Evolutionary conservation across 768 basidiomycete genomes (phyloP).

Genomic region (Phanerodontia chrysosporium): DNA sequence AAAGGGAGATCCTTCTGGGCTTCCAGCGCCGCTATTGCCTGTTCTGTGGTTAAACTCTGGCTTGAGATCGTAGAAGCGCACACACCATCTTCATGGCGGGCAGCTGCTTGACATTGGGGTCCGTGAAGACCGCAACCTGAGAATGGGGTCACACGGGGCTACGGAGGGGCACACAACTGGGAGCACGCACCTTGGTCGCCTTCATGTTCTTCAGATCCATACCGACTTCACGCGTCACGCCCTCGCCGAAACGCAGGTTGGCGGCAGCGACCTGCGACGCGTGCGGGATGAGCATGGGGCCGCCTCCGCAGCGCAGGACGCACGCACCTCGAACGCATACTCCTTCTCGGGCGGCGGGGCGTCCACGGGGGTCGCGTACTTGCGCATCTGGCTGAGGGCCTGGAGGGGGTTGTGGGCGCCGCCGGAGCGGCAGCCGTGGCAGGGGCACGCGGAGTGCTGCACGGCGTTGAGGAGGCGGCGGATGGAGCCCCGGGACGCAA

Average conservation of each 20-base stretch:
- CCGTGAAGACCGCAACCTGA: slow-evolving; percentile 92
- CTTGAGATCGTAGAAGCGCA: neutral
- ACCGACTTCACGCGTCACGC: slow-evolving; percentile 85
- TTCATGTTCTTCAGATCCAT: slow-evolving; percentile 95
- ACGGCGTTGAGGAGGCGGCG: slow-evolving; percentile 72
- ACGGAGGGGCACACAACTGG: neutral
- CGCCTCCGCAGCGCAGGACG: too few relatives aligned
- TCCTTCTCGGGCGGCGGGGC: slow-evolving; percentile 59
- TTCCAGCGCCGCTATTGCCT: slow-evolving; percentile 81
- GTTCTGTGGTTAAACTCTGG: neutral
- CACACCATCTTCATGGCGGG: slow-evolving; percentile 78
- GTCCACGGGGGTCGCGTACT: slow-evolving; percentile 75
- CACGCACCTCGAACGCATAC: slow-evolving; percentile 82
- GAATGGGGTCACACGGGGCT: neutral
- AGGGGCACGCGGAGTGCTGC: slow-evolving; percentile 73
- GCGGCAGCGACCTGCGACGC: slow-evolving; percentile 71
- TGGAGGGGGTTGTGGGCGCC: slow-evolving; percentile 37
- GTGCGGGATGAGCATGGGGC: neutral
- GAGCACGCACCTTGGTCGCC: slow-evolving; percentile 65
- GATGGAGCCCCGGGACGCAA: slow-evolving; percentile 57
- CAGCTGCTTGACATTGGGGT: slow-evolving; percentile 77
- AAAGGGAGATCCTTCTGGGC: slow-evolving; percentile 72
- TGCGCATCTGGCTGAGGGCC: slow-evolving; percentile 60
- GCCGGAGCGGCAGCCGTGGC: slow-evolving; percentile 60
- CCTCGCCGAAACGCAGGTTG: slow-evolving; percentile 86